Evolutionary conservation across 2,329 filamentous ascomycete genomes (phyloP).

Genomic region (Calonectria pteridis): DNA sequence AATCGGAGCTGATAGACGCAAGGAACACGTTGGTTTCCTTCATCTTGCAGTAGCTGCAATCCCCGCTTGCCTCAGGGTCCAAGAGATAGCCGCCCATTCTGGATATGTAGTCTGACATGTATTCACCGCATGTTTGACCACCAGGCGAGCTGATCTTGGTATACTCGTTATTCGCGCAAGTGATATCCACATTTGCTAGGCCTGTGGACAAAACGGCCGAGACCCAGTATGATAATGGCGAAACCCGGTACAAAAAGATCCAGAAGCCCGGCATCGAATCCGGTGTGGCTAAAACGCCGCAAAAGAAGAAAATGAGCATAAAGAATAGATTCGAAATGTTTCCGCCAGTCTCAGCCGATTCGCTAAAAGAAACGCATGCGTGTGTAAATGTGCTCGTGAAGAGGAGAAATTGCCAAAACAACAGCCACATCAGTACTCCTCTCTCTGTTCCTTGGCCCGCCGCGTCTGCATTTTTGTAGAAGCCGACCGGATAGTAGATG

Average conservation of each 20-base stretch:
- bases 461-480: slow-evolving; percentile 75
- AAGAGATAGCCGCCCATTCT: slow-evolving; percentile 64
- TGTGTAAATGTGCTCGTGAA: slow-evolving; percentile 84
- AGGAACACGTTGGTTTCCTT: slow-evolving; percentile 65
- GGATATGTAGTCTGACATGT: slow-evolving; percentile 64
- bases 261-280: slow-evolving; percentile 69
- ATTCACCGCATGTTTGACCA: slow-evolving; percentile 69
- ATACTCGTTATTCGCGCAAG: slow-evolving; percentile 77
- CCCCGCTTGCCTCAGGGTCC: slow-evolving; percentile 58
- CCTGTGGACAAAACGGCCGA: slow-evolving; percentile 77
- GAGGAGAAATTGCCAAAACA: slow-evolving; percentile 78
- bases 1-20: slow-evolving; percentile 61
- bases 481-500: slow-evolving; percentile 87
- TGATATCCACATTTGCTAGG: slow-evolving; percentile 73
- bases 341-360: slow-evolving; percentile 72
- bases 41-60: slow-evolving; percentile 69
- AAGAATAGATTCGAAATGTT: slow-evolving; percentile 75
- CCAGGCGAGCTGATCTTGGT: slow-evolving; percentile 72
- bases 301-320: slow-evolving; percentile 62
- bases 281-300: slow-evolving; percentile 28
- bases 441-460: slow-evolving; percentile 73
- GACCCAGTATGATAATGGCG: slow-evolving; percentile 85
- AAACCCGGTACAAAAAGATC: slow-evolving; percentile 70
- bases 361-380: slow-evolving; percentile 76
- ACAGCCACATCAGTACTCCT: slow-evolving; percentile 81